Evolutionary conservation across 805 yeast genomes (phyloP).

Genomic region (Starmerella powellii): DNA sequence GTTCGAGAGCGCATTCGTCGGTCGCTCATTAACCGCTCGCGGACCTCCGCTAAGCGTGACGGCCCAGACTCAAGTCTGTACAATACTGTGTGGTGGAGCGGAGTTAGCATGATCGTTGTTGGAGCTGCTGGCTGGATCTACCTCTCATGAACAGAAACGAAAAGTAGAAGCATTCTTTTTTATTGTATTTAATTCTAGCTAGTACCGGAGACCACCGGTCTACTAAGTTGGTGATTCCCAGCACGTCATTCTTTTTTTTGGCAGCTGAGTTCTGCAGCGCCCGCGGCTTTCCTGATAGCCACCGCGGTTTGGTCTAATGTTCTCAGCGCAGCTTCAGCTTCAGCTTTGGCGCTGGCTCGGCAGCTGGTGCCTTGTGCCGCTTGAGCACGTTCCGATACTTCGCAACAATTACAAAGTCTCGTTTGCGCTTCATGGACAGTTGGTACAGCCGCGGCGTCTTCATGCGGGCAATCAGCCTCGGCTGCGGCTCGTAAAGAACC

Average conservation of each 20-base stretch:
- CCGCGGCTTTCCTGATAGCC: too few relatives aligned
- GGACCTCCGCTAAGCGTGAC: constrained; percentile 49
- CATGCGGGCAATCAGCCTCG: constrained; percentile 49
- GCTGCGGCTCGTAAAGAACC: constrained; percentile 50
- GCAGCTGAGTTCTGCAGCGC: too few relatives aligned
- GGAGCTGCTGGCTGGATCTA: constrained; percentile 27
- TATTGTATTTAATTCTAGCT: background rate
- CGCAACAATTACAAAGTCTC: constrained; percentile 35
- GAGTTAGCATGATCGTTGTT: constrained; percentile 30
- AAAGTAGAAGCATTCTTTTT: background rate
- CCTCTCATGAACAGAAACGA: constrained; percentile 4
- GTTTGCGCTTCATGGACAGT: constrained; percentile 47
- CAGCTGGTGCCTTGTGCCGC: constrained; percentile 4
- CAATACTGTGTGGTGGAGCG: constrained; percentile 32
- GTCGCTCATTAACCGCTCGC: constrained; percentile 64
- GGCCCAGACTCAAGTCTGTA: constrained; percentile 15
- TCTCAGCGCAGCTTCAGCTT: constrained; percentile 4
- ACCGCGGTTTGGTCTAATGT: too few relatives aligned
- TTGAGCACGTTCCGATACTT: constrained; percentile 28
- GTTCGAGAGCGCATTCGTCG: constrained; percentile 42
- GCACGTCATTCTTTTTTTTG: too few relatives aligned
- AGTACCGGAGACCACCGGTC: too few relatives aligned
- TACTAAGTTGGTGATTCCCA: too few relatives aligned
- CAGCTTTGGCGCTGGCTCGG: constrained; percentile 4
- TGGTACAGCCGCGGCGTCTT: constrained; percentile 58